Conservation (phyloP, 306 rosid species). For the Bauhinia variegata region DNA sequence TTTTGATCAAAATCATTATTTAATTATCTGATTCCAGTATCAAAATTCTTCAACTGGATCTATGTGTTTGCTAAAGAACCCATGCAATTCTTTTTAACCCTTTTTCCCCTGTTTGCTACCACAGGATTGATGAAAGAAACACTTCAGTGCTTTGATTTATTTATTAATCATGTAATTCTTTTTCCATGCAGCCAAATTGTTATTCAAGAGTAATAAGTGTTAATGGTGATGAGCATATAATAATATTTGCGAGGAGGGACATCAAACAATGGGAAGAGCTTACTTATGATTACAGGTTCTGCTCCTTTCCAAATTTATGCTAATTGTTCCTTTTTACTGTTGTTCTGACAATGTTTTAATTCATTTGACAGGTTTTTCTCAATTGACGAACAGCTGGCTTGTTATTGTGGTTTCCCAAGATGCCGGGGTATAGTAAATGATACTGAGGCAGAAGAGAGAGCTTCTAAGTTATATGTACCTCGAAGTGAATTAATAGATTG, state of each 20-base stretch:
- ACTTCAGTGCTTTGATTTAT: neutral
- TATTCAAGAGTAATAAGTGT: slow-evolving; percentile 93
- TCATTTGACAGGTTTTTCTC: slow-evolving; percentile 75
- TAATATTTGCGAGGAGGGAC: slow-evolving; percentile 96
- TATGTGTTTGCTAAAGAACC: slow-evolving; percentile 8
- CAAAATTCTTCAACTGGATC: slow-evolving; percentile 23
- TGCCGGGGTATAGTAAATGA: slow-evolving; percentile 97
- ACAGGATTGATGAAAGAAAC: slow-evolving; percentile 4
- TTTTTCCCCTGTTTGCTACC: neutral
- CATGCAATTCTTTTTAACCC: neutral
- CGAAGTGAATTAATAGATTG: slow-evolving; percentile 82
- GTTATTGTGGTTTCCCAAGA: slow-evolving; percentile 91
- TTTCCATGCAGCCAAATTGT: slow-evolving; percentile 90
- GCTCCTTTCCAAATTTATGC: slow-evolving; percentile 27
- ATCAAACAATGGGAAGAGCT: slow-evolving; percentile 98
- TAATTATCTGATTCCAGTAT: slow-evolving; percentile 18
- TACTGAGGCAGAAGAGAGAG: slow-evolving; percentile 90
- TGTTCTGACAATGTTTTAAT: slow-evolving; percentile 46
- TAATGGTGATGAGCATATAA: slow-evolving; percentile 89
- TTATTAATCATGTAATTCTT: slow-evolving; percentile 39
- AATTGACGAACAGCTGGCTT: slow-evolving; percentile 88
- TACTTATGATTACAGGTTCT: slow-evolving; percentile 93
- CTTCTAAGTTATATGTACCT: slow-evolving; percentile 66
- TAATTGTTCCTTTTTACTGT: slow-evolving; percentile 28
- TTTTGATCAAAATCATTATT: slow-evolving; percentile 12